These are phyloP conservation scores for Colletotrichum limetticola DNA, from an alignment of 2,329 filamentous ascomycete species.

Conservation along the genomic window DNA sequence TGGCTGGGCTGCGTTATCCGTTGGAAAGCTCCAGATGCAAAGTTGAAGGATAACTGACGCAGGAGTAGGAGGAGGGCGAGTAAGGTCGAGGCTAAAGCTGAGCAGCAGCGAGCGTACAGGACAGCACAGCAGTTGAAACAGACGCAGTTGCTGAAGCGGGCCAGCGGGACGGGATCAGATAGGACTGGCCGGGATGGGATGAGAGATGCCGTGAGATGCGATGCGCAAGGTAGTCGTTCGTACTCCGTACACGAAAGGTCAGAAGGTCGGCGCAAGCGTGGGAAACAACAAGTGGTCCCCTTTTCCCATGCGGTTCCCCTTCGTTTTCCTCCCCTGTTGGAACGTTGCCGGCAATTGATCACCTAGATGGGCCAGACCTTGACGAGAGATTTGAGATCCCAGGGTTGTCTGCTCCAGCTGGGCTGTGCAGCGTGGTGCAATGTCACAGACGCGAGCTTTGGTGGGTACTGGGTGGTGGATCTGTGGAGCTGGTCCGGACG, in stretches of 20 bases:
- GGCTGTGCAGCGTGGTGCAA: constrained; percentile 27
- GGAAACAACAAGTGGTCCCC: constrained; percentile 7
- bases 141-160: not conserved
- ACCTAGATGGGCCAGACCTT: not conserved
- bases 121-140: constrained; percentile 13
- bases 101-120: not conserved
- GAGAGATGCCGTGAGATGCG: not conserved
- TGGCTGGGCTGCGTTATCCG: not conserved
- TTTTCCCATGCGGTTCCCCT: not conserved
- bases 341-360: constrained; percentile 13
- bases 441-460: constrained; percentile 7
- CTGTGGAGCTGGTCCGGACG: constrained; percentile 22
- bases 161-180: not conserved
- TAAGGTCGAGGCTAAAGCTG: no score
- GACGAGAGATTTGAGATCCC: constrained; percentile 7
- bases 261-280: not conserved
- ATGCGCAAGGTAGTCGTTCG: not conserved
- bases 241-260: no score
- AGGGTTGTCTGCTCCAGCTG: constrained; percentile 17
- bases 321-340: not conserved
- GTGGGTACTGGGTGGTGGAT: constrained; percentile 15
- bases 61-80: not conserved
- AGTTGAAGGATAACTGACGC: not conserved
- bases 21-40: constrained; percentile 1
- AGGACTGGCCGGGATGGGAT: not conserved